Base-by-base conservation (phyloP, 2,329 filamentous ascomycete genomes). In the Cladophialophora bantiana region DNA sequence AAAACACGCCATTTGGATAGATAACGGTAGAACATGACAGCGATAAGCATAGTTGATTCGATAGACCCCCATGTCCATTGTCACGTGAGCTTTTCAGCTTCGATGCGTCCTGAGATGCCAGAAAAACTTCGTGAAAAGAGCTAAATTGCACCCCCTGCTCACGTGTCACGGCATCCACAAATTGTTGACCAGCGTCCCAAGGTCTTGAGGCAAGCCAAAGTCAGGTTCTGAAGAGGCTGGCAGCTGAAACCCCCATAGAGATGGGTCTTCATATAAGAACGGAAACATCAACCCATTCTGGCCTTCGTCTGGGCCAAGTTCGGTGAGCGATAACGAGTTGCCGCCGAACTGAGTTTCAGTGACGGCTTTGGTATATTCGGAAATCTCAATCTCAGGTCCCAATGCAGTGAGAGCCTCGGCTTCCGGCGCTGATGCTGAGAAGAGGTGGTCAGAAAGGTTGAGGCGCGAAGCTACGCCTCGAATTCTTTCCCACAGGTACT, bases 401-500 rank as follows among this genome's bases (percentile, higher is more conserved):
- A 26, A 3, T 12, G 45, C 18, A 13, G 45, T 18, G 18, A 50
- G 18, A n/a, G 26, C 7, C 12, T 50, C 45, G 7, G 45, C 20
- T 20, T 50, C 45, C 2, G 15, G 34, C 6, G 5, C 31, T 59
- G 57, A 3, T 20, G 26, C 42, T 12, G 57, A 9, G 58, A 59
- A 42, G 48, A 64, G 55, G 45, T 40, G 20, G 36, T 35, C 56
- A 4, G 56, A 35, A 1, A 64, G 9, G 20, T 64, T 55, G 55
- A 64, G 45, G 4, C 62, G 55, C 3, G 48, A 45, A 15, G 48
- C 62, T 4, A 64, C 38, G 10, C 18, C 18, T 18, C 45, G 45
- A 13, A 59, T 50, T n/a, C 56, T 48, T 45, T 64, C 62, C 62
- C 62, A 64, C 12, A 64, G 18, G 32, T 59, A 53, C 38, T 45